These are phyloP conservation scores for Fusarium liriodendri DNA, from an alignment of 2,329 filamentous ascomycete genomes.

Conservation along the genomic window DNA sequence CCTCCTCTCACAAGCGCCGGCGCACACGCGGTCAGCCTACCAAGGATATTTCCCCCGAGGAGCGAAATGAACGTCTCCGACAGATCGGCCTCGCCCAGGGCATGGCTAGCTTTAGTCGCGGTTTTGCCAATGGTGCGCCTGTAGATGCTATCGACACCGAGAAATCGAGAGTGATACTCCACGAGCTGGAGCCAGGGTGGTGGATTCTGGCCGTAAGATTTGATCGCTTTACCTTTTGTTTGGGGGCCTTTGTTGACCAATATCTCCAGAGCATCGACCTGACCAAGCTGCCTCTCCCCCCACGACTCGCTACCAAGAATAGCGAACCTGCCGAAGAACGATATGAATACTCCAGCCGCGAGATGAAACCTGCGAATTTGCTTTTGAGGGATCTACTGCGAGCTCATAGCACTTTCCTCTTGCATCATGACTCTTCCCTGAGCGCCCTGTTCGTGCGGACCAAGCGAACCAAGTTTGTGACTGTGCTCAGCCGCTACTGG, in stretches of 20 bases:
- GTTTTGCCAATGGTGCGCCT: conserved; percentile 81
- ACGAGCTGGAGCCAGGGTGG: conserved; percentile 91
- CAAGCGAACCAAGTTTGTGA: conserved; percentile 76
- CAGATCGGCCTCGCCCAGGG: conserved; percentile 97
- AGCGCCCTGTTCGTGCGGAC: conserved; percentile 74
- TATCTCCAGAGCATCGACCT: conserved; percentile 71
- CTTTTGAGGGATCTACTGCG: conserved; percentile 84
- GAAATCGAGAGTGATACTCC: conserved; percentile 83
- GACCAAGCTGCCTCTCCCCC: conserved; percentile 75
- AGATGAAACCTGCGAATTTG: conserved; percentile 85
- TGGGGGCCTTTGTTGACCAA: conserved; percentile 8
- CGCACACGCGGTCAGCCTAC: conserved; percentile 56
- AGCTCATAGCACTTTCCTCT: conserved; percentile 84
- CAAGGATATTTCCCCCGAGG: conserved; percentile 65
- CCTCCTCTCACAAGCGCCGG: conserved; percentile 53
- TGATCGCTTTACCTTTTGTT: background rate
- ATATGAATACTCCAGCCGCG: conserved; percentile 87
- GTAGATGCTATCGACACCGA: conserved; percentile 93
- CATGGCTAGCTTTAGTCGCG: conserved; percentile 92
- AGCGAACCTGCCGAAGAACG: conserved; percentile 55
- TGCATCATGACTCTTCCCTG: conserved; percentile 86
- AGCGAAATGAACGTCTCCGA: conserved; percentile 86
- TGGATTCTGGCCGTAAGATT: conserved; percentile 88
- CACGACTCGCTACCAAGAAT: conserved; percentile 58
- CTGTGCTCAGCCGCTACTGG: conserved; percentile 84